These are phyloP conservation scores for Candida nitratophila DNA, from an alignment of 805 yeast genomes.

Conservation along the genomic window DNA sequence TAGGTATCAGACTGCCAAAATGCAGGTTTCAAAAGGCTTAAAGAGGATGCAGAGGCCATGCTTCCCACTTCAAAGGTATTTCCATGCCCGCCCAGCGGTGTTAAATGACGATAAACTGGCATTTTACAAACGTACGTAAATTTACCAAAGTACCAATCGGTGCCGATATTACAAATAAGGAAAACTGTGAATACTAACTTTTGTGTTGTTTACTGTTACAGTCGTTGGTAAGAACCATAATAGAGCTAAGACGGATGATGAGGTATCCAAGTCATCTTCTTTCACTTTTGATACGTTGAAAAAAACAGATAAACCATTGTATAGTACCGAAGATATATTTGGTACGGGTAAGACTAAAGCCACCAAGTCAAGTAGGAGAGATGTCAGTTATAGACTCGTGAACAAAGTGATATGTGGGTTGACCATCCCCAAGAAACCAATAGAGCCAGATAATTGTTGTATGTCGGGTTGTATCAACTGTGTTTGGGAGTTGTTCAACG, in stretches of 20 bases:
- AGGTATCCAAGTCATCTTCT: slow-evolving; percentile 7
- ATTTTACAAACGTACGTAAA: not conserved
- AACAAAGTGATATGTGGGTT: slow-evolving; percentile 51
- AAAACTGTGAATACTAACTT: not conserved
- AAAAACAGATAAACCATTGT: not conserved
- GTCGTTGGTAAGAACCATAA: slow-evolving; percentile 5
- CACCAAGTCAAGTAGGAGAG: slow-evolving; percentile 27
- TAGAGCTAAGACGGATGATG: slow-evolving; percentile 13
- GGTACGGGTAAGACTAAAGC: slow-evolving; percentile 20
- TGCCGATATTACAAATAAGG: not conserved
- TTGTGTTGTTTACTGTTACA: not conserved
- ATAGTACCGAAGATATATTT: slow-evolving; percentile 3
- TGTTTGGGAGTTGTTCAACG: slow-evolving; percentile 91
- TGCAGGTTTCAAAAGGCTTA: not conserved
- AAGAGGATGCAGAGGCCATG: not conserved
- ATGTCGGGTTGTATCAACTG: slow-evolving; percentile 97
- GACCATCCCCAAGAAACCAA: slow-evolving; percentile 73
- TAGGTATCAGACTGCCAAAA: not conserved
- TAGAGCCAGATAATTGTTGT: slow-evolving; percentile 93
- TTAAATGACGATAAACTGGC: not conserved
- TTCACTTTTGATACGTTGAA: slow-evolving; percentile 1
- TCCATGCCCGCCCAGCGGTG: not conserved
- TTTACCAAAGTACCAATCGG: not conserved
- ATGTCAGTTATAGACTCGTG: slow-evolving; percentile 27
- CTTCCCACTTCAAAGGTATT: not conserved